Evolutionary conservation across 192 early-diverging fungal species (phyloP), one percentile per base, ranked within the genome.

Genomic region (Linnemannia zychae): DNA sequence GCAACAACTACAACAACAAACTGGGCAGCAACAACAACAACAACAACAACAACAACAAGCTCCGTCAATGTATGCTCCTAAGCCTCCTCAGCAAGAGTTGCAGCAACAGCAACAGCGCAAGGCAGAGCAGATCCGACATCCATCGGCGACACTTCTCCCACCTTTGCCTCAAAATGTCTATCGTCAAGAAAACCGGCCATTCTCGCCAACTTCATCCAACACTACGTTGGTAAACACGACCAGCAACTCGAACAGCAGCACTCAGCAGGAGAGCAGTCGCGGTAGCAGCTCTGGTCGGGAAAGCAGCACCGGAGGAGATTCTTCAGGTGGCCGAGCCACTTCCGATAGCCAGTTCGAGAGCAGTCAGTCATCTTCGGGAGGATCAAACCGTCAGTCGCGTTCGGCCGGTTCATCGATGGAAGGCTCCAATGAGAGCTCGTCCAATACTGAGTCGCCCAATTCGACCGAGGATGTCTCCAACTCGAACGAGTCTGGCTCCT

Each of bases 401-500:
- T 79, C 73, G 0, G 46, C 49, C 2, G 63, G 37, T 17, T 71
- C 72, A 0, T 74, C 76, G 0, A 74, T 67, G 6, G 71, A 37
- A 7, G 38, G 37, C 2, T 75, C 79, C 13, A 84, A 77, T 24
- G 81, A 84, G 20, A 85, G 68, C 33, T 72, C 73, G 1, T 85
- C 82, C 52, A 85, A 79, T 34, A 72, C 82, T 3, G 74, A 71
- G 69, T 79, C 83, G 15, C 68, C 82, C n/a, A 84, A 75, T 34
- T 79, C 77, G 38, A 76, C 47, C 11, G 77, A 85, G 24, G 78
- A 79, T 72, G 44, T 67, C 7, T 85, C 74, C 24, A 79, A 76
- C 48, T 85, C 83, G 68, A 79, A 79, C 67, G 83, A 85, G 57
- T 85, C 77, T 46, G 50, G 52, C 2, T 74, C 67, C 0, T 79